Conservation (phyloP, 495 filamentous ascomycete species). For the Podospora didyma region DNA sequence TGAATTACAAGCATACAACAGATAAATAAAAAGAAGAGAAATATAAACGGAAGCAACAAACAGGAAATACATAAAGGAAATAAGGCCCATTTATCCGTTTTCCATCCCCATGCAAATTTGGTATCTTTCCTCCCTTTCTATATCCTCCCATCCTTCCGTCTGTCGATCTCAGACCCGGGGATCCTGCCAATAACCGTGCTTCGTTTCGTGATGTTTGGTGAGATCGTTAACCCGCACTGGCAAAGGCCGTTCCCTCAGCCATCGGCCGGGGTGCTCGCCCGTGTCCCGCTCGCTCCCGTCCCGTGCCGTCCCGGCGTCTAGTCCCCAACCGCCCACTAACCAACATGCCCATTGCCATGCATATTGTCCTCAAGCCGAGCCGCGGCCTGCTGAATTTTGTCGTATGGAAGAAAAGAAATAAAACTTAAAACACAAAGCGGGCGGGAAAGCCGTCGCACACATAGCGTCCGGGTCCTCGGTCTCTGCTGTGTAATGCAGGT, state of each 20-base stretch:
- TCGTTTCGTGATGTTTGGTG: too few relatives aligned
- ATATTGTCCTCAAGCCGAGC: slow-evolving; percentile 2
- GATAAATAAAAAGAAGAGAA: not conserved
- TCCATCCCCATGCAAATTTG: not conserved
- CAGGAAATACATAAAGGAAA: not conserved
- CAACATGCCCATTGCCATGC: too few relatives aligned
- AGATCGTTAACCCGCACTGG: not conserved
- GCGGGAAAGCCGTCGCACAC: not conserved
- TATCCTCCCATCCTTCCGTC: not conserved
- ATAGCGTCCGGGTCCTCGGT: not conserved
- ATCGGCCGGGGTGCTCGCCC: not conserved
- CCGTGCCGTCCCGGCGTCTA: slow-evolving; percentile 7
- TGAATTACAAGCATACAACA: not conserved
- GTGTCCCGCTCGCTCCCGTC: slow-evolving; percentile 15
- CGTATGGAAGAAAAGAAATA: not conserved
- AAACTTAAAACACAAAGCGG: not conserved
- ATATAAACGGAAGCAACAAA: not conserved
- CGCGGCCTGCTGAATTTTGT: slow-evolving; percentile 2
- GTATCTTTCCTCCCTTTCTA: not conserved
- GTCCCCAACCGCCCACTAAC: not conserved
- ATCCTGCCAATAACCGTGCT: too few relatives aligned
- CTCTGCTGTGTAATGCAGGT: not conserved
- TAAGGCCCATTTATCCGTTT: not conserved
- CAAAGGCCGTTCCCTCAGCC: not conserved
- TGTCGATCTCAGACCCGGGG: too few relatives aligned